These are phyloP conservation scores for Medakamo hakoo DNA, from an alignment of 139 green algal species.

Conservation along the genomic window DNA sequence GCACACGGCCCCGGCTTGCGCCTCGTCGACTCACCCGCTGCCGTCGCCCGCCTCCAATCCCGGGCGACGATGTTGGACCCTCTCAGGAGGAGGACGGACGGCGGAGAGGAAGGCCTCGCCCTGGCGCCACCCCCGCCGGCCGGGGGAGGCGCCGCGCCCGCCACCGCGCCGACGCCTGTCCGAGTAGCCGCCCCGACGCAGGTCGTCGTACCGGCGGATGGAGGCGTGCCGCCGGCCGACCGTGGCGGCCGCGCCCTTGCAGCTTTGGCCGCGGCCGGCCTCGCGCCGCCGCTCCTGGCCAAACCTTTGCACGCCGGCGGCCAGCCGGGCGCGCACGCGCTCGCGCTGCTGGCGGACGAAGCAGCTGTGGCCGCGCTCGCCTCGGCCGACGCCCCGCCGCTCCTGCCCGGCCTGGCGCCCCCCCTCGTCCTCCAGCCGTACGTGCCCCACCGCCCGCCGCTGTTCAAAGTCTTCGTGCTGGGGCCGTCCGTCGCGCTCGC, in stretches of 20 bases:
- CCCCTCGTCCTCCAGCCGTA: slow-evolving; percentile 66
- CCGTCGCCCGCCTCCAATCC: slow-evolving; percentile 33
- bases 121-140: slow-evolving; percentile 2
- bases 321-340: slow-evolving; percentile 42
- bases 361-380: not conserved
- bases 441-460: slow-evolving; percentile 57
- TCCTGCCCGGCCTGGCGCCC: slow-evolving; percentile 16
- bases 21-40: slow-evolving; percentile 36
- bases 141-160: not conserved
- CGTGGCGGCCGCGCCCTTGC: slow-evolving; percentile 5
- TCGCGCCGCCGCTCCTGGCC: slow-evolving; percentile 51
- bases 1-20: slow-evolving; percentile 27
- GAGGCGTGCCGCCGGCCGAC: slow-evolving; percentile 9
- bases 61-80: slow-evolving; percentile 40
- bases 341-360: slow-evolving; percentile 50
- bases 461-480: slow-evolving; percentile 63
- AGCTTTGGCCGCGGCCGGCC: slow-evolving; percentile 17
- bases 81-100: too few relatives aligned
- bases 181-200: not conserved
- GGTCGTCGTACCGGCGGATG: slow-evolving; percentile 4
- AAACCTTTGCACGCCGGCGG: slow-evolving; percentile 71
- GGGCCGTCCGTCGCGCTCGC: slow-evolving; percentile 8
- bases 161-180: not conserved
- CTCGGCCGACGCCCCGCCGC: not conserved
- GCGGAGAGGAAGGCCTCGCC: too few relatives aligned